Evolutionary conservation across 2,329 filamentous ascomycete species (phyloP).

Genomic region (Elsinoe arachidis): DNA sequence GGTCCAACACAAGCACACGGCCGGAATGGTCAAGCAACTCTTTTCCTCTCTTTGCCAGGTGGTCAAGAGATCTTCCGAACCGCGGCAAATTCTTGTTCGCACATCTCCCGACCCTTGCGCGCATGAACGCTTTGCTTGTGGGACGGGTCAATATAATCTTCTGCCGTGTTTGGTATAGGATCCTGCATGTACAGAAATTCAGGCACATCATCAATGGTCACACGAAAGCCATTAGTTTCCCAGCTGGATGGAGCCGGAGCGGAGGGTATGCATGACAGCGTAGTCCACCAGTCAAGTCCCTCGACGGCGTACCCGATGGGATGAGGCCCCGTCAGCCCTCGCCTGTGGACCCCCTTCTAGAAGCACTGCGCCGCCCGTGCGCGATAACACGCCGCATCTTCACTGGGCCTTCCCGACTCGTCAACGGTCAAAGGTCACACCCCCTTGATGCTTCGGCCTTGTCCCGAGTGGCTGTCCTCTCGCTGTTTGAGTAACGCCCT

Average conservation of each 20-base stretch:
- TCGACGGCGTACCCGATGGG: constrained; percentile 5
- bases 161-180: not conserved
- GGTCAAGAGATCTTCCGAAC: not conserved
- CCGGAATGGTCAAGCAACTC: not conserved
- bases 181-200: not conserved
- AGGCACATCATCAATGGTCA: not conserved
- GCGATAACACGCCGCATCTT: constrained; percentile 14
- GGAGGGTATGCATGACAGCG: not conserved
- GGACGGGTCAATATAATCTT: not conserved
- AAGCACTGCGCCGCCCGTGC: constrained; percentile 8
- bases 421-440: constrained; percentile 4
- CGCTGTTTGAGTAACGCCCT: constrained; percentile 5
- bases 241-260: constrained; percentile 6
- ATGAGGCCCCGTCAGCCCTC: constrained; percentile 2
- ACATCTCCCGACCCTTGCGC: constrained; percentile 5
- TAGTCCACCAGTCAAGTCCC: constrained; percentile 5
- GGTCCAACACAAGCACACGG: constrained; percentile 1
- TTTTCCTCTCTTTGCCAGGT: not conserved
- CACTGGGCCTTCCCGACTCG: not conserved
- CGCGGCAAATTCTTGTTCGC: constrained; percentile 10
- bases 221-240: not conserved
- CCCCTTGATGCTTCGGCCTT: constrained; percentile 7
- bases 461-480: constrained; percentile 1
- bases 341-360: constrained; percentile 12
- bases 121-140: constrained; percentile 7